phyloP scores from a whole-genome alignment of 129 eudicot species.

The Scalesia atractyloides region DNA sequence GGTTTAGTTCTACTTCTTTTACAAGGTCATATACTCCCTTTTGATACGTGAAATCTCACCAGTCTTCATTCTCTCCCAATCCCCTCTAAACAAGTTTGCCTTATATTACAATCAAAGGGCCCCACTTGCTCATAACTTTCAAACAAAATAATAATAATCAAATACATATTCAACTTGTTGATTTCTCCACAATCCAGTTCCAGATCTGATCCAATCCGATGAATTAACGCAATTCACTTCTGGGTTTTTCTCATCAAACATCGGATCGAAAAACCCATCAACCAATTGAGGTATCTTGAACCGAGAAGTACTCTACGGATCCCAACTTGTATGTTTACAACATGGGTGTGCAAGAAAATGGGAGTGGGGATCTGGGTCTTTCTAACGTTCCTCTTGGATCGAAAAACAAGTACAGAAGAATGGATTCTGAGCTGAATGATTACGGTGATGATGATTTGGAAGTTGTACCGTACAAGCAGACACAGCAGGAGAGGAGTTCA shows the following conservation, averaged over 20 bases:
- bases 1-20: not conserved
- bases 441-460: slow-evolving; percentile 38
- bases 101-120: slow-evolving; percentile 32
- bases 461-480: slow-evolving; percentile 40
- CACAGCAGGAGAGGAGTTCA: slow-evolving; percentile 39
- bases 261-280: slow-evolving; percentile 28
- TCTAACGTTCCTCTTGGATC: slow-evolving; percentile 39
- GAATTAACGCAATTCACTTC: slow-evolving; percentile 28
- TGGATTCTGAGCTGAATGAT: slow-evolving; percentile 55
- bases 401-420: slow-evolving; percentile 61
- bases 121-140: slow-evolving; percentile 36
- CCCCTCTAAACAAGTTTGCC: slow-evolving; percentile 3
- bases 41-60: slow-evolving; percentile 11
- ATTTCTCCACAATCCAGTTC: slow-evolving; percentile 31
- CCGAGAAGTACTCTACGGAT: not conserved
- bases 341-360: slow-evolving; percentile 70
- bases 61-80: slow-evolving; percentile 26
- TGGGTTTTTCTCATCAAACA: slow-evolving; percentile 29
- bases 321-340: slow-evolving; percentile 1
- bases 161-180: slow-evolving; percentile 40
- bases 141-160: not conserved
- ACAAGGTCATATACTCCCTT: not conserved
- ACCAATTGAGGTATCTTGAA: not conserved
- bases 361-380: slow-evolving; percentile 49
- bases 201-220: slow-evolving; percentile 37